Conservation (phyloP, 164 flowering plant genomes). For the Chimonanthus praecox region DNA sequence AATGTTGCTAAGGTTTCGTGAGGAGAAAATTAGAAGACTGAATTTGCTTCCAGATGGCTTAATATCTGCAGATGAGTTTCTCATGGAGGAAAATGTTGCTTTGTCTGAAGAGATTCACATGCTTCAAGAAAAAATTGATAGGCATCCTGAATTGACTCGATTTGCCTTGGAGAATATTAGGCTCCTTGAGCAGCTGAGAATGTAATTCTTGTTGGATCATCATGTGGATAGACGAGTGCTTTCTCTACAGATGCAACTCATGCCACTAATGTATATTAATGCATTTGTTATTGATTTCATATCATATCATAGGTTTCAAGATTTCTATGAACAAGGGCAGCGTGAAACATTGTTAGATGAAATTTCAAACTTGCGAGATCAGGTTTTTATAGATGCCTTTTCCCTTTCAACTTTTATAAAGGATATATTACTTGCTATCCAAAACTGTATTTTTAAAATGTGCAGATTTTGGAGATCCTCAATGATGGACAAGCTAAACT, state of each 20-base stretch:
- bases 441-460: constrained; percentile 1
- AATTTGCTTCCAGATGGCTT: constrained; percentile 39
- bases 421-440: background rate
- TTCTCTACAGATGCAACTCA: background rate
- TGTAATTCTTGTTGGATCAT: constrained; percentile 27
- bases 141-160: constrained; percentile 55
- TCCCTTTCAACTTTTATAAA: background rate
- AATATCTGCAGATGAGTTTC: constrained; percentile 48
- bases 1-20: constrained; percentile 48
- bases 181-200: constrained; percentile 52
- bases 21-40: constrained; percentile 55
- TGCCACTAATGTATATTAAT: background rate
- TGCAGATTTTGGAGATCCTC: constrained; percentile 47
- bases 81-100: constrained; percentile 58
- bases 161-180: constrained; percentile 59
- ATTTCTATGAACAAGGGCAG: constrained; percentile 60
- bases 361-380: constrained; percentile 55
- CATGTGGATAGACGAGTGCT: constrained; percentile 1
- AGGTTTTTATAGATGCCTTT: constrained; percentile 30
- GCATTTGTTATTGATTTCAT: background rate
- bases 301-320: constrained; percentile 40
- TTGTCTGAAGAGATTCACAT: constrained; percentile 54
- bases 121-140: constrained; percentile 48
- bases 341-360: constrained; percentile 57
- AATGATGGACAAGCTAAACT: constrained; percentile 14